Percentiles rank a stretch among this genome's conserved stretches.
Evolutionary conservation across 495 filamentous ascomycete genomes (phyloP).

Genomic region (Talaromyces nanjingensis): DNA sequence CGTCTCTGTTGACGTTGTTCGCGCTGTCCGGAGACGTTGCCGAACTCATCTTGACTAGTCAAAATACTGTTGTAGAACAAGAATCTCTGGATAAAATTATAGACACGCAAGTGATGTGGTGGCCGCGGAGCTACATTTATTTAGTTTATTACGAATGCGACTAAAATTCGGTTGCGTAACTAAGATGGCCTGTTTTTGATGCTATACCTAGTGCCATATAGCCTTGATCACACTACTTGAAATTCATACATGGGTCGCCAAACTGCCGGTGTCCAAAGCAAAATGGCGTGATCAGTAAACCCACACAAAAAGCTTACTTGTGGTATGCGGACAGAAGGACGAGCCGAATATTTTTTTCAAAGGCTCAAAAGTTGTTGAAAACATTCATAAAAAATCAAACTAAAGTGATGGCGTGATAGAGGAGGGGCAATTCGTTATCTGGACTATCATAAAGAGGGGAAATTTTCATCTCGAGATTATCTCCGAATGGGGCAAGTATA

Average conservation of each 20-base stretch:
- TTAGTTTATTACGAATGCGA: neutral
- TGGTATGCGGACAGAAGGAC: too few species aligned
- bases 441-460: neutral
- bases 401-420: neutral
- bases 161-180: neutral
- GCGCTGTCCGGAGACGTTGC: neutral
- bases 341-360: neutral
- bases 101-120: neutral
- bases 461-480: neutral
- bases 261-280: constrained; percentile 1
- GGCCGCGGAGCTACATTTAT: neutral
- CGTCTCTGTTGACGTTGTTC: neutral
- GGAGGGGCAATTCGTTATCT: neutral
- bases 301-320: neutral
- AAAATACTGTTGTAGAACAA: neutral
- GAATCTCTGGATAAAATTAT: neutral
- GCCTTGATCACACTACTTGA: neutral
- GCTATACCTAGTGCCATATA: neutral
- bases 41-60: neutral
- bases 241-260: neutral
- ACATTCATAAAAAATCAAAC: neutral
- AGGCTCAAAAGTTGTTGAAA: too few species aligned
- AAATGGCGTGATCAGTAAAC: constrained; percentile 1
- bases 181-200: neutral
- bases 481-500: neutral